Conservation (phyloP, 1,284 basidiomycete species). For the Cryptococcus sp. region DNA sequence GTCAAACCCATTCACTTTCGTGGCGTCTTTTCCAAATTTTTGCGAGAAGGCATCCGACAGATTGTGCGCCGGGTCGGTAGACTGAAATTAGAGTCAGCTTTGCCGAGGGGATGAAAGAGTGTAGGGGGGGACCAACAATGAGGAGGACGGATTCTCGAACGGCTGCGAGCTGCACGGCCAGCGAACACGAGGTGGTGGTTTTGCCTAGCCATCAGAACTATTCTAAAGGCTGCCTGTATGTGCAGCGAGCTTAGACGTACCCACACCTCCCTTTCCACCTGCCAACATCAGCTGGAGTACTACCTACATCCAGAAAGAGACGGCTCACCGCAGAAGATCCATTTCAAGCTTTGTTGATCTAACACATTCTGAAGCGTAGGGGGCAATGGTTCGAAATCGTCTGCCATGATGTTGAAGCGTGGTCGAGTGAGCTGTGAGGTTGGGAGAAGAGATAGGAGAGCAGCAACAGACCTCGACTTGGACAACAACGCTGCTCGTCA, state of each 20-base stretch:
- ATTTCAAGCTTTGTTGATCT: slow-evolving; percentile 81
- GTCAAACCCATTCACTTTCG: slow-evolving; percentile 96
- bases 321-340: slow-evolving; percentile 85
- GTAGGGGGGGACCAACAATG: slow-evolving; percentile 72
- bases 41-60: slow-evolving; percentile 97
- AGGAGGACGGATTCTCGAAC: slow-evolving; percentile 84
- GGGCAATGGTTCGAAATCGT: slow-evolving; percentile 50
- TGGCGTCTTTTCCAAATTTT: slow-evolving; percentile 98
- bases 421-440: no score
- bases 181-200: slow-evolving; percentile 90
- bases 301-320: background rate
- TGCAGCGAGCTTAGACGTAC: slow-evolving; percentile 51
- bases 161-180: slow-evolving; percentile 87
- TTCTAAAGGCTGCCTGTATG: background rate
- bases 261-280: slow-evolving; percentile 94
- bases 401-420: slow-evolving; percentile 10
- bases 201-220: slow-evolving; percentile 57
- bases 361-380: slow-evolving; percentile 84
- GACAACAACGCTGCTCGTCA: no score
- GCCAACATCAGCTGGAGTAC: slow-evolving; percentile 6
- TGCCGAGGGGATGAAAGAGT: background rate
- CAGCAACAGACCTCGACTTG: no score
- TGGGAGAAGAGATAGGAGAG: no score
- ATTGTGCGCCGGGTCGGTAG: slow-evolving; percentile 98
- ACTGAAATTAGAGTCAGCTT: slow-evolving; percentile 51